phyloP scores from a whole-genome alignment of 495 filamentous ascomycete genomes.

The Chaetomium fimeti region DNA sequence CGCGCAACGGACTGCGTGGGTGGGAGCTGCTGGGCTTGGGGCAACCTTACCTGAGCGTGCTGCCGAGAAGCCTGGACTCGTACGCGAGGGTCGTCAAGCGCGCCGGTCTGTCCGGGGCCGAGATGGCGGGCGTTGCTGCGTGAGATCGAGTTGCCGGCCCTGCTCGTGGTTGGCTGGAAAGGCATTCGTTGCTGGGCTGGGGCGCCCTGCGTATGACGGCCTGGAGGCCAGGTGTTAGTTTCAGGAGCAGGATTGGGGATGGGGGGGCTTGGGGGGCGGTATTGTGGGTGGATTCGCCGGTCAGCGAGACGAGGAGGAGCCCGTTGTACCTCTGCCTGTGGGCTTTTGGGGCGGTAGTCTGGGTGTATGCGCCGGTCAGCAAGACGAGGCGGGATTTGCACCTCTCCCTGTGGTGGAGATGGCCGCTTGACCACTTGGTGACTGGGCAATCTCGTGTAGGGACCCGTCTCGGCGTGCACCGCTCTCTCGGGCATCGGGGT shows the following conservation, averaged over 20 bases:
- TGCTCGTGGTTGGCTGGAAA: neutral
- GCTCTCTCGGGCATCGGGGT: neutral
- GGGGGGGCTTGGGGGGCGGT: neutral
- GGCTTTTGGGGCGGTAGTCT: neutral
- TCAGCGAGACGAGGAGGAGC: slow-evolving; percentile 4
- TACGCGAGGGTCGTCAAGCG: neutral
- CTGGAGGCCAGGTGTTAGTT: neutral
- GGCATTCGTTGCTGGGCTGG: neutral
- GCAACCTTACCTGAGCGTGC: neutral
- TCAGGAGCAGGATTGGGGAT: neutral
- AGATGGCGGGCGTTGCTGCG: slow-evolving; percentile 2
- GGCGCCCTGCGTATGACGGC: neutral
- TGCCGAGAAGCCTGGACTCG: neutral
- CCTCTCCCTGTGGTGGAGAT: neutral
- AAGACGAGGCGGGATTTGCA: neutral
- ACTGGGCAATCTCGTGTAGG: neutral
- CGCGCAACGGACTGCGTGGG: neutral
- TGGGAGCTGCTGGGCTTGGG: neutral
- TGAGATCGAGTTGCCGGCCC: neutral
- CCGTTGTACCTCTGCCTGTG: neutral
- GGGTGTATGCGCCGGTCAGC: neutral
- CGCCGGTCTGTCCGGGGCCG: neutral
- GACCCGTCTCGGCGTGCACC: neutral
- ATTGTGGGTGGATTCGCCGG: neutral
- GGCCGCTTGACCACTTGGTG: neutral